Conservation (phyloP, 805 yeast species). For the Hanseniaspora lindneri region DNA sequence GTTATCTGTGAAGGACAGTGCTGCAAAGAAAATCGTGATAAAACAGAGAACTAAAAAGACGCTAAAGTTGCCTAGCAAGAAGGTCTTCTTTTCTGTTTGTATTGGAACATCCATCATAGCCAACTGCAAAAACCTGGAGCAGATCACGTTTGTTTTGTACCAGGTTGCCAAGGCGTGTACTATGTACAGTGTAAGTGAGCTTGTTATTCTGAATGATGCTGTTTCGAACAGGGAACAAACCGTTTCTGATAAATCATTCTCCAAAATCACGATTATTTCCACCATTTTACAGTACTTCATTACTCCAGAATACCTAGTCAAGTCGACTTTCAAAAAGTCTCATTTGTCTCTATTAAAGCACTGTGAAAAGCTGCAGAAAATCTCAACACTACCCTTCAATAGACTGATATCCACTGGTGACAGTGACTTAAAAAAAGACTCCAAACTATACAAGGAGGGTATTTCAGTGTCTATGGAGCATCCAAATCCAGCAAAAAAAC, state of each 20-base stretch:
- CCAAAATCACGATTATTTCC: conserved; percentile 46
- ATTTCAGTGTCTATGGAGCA: conserved; percentile 34
- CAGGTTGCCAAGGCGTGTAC: conserved; percentile 70
- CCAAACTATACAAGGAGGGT: conserved; percentile 46
- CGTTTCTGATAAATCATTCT: conserved; percentile 19
- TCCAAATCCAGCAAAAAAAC: conserved; percentile 20
- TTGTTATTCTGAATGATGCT: conserved; percentile 51
- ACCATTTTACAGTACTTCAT: conserved; percentile 65
- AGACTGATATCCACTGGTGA: conserved; percentile 30
- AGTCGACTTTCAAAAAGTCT: conserved; percentile 46
- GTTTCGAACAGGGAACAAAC: conserved; percentile 24
- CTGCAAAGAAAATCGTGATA: background rate
- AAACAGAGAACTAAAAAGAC: conserved; percentile 15
- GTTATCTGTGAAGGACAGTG: background rate
- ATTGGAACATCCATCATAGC: conserved; percentile 58
- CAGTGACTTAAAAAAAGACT: conserved; percentile 27
- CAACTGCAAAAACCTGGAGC: conserved; percentile 56
- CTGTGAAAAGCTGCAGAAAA: conserved; percentile 59
- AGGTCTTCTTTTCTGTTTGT: conserved; percentile 45
- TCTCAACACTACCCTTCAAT: conserved; percentile 69
- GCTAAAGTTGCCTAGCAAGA: conserved; percentile 17
- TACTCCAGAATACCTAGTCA: conserved; percentile 71
- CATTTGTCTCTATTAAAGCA: conserved; percentile 39
- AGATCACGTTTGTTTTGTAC: conserved; percentile 59
- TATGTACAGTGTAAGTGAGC: conserved; percentile 57